Evolutionary conservation across 805 yeast species (phyloP).

Genomic region (Spathaspora sp.): DNA sequence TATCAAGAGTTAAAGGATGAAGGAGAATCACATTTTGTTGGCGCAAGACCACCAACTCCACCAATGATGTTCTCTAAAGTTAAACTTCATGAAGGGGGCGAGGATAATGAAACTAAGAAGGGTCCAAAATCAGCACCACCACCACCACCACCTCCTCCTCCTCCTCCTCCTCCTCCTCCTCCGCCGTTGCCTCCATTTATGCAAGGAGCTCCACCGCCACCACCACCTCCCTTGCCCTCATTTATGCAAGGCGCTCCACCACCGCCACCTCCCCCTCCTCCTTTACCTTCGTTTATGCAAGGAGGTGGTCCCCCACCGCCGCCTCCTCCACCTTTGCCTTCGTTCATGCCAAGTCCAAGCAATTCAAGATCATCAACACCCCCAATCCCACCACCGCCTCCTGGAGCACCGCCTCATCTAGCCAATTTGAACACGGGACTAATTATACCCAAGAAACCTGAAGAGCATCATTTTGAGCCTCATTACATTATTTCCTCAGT

Average conservation of each 20-base stretch:
- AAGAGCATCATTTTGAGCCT: not conserved
- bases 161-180: conserved; percentile 15
- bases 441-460: not conserved
- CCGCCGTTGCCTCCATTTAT: conserved; percentile 16
- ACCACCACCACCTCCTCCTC: conserved; percentile 19
- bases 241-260: conserved; percentile 7
- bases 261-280: conserved; percentile 19
- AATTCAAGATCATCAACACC: conserved; percentile 13
- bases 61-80: conserved; percentile 5
- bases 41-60: conserved; percentile 11
- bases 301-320: conserved; percentile 19
- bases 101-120: not conserved
- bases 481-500: conserved; percentile 7
- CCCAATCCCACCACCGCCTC: conserved; percentile 4
- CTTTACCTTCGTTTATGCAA: conserved; percentile 9
- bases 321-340: conserved; percentile 15
- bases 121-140: not conserved
- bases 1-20: conserved; percentile 4
- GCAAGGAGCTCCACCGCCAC: conserved; percentile 11
- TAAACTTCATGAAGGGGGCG: not conserved
- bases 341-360: conserved; percentile 1
- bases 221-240: conserved; percentile 13
- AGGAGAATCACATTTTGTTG: not conserved
- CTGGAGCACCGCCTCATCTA: not conserved
- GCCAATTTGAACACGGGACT: not conserved